Percentiles rank a stretch among this genome's conserved stretches.
Conservation (phyloP, 768 basidiomycete genomes). For the Auricularia sp. region DNA sequence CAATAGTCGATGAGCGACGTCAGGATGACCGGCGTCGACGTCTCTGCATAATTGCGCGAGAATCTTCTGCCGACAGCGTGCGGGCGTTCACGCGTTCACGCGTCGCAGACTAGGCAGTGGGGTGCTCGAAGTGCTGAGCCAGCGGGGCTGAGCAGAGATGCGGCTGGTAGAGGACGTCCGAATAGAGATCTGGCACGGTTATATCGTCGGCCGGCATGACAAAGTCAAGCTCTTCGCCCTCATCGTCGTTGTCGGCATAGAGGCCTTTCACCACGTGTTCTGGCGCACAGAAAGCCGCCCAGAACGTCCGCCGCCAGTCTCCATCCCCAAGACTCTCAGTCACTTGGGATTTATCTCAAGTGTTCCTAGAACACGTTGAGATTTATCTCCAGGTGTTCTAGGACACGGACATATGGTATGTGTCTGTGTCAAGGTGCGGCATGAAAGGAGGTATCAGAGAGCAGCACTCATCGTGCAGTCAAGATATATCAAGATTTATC, state of each 20-base stretch:
- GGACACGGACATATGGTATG: no score
- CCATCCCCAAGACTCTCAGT: no score
- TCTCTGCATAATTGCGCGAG: slow-evolving; percentile 3
- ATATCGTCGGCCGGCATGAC: slow-evolving; percentile 7
- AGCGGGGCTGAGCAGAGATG: slow-evolving; percentile 4
- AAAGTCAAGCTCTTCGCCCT: not conserved
- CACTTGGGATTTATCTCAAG: no score
- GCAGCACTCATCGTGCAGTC: no score
- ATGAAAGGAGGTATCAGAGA: no score
- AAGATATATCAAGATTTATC: no score
- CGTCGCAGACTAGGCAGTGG: not conserved
- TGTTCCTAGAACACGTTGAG: no score
- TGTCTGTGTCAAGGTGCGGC: no score
- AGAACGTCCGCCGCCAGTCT: slow-evolving; percentile 11
- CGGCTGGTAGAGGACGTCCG: slow-evolving; percentile 18
- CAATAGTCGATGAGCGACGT: slow-evolving; percentile 10
- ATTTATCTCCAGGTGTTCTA: no score
- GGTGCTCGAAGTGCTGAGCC: not conserved
- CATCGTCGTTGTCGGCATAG: not conserved
- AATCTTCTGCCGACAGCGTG: not conserved
- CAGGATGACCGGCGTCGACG: slow-evolving; percentile 13
- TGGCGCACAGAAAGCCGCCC: slow-evolving; percentile 3
- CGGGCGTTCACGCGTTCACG: not conserved
- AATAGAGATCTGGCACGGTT: slow-evolving; percentile 8
- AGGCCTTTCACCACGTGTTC: not conserved